Percentiles rank a stretch among this genome's conserved stretches.
Evolutionary conservation across 306 rosid genomes (phyloP).

Genomic region (Boehmeria nivea): DNA sequence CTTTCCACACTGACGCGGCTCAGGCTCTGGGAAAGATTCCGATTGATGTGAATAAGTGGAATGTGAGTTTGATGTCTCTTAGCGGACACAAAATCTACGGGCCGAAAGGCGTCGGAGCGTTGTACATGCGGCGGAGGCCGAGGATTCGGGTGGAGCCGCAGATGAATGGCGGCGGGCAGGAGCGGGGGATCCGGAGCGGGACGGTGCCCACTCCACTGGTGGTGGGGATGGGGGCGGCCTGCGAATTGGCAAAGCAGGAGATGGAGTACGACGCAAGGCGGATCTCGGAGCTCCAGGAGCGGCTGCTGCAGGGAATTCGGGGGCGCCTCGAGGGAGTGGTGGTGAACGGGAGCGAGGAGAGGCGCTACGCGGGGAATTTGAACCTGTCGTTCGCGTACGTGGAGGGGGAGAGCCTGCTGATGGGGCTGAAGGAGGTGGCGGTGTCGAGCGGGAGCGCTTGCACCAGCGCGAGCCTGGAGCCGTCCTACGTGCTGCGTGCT

Average conservation of each 20-base stretch:
- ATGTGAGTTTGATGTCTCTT: slow-evolving; percentile 89
- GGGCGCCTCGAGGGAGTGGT: slow-evolving; percentile 72
- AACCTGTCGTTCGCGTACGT: slow-evolving; percentile 80
- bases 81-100: slow-evolving; percentile 90
- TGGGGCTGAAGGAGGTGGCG: slow-evolving; percentile 98
- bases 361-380: slow-evolving; percentile 69
- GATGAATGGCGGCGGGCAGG: slow-evolving; percentile 97
- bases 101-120: slow-evolving; percentile 79
- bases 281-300: slow-evolving; percentile 47
- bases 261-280: slow-evolving; percentile 78
- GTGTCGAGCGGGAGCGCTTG: slow-evolving; percentile 98
- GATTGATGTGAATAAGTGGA: slow-evolving; percentile 75
- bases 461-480: slow-evolving; percentile 96
- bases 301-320: slow-evolving; percentile 59
- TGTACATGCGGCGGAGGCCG: slow-evolving; percentile 77
- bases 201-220: slow-evolving; percentile 84
- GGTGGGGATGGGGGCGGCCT: slow-evolving; percentile 89
- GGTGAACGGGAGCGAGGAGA: slow-evolving; percentile 86
- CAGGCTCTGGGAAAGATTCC: slow-evolving; percentile 94
- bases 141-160: slow-evolving; percentile 98
- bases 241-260: slow-evolving; percentile 72
- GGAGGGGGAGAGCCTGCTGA: slow-evolving; percentile 90
- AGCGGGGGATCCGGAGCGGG: slow-evolving; percentile 89
- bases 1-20: slow-evolving; percentile 92
- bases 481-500: slow-evolving; percentile 88